A percentile compares a stretch with the other conserved stretches of the same genome.
Evolutionary conservation across 2,329 filamentous ascomycete species (phyloP).

Genomic region (Sporothrix mexicana): DNA sequence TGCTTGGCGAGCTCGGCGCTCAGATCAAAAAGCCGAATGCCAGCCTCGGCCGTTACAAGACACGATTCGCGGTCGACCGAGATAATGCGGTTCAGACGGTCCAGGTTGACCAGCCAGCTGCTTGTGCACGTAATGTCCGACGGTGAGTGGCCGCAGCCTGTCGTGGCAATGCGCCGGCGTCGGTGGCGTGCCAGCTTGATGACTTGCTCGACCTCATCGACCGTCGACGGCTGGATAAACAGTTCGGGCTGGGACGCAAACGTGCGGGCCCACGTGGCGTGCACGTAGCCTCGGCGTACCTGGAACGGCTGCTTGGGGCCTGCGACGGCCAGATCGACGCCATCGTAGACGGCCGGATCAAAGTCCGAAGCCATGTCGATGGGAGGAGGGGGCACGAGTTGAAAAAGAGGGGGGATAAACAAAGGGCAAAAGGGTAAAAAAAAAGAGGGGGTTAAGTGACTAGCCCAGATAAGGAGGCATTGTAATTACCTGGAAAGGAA

Average conservation of each 20-base stretch:
- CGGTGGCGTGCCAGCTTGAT: slow-evolving; percentile 80
- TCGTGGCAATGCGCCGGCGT: slow-evolving; percentile 79
- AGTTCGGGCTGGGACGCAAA: slow-evolving; percentile 89
- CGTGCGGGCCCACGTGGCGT: slow-evolving; percentile 94
- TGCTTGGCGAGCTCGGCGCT: slow-evolving; percentile 74
- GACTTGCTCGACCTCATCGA: slow-evolving; percentile 82
- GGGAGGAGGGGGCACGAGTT: not conserved
- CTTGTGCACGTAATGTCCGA: slow-evolving; percentile 91
- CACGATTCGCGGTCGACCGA: slow-evolving; percentile 67
- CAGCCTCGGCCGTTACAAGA: slow-evolving; percentile 80
- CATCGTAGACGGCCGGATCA: slow-evolving; percentile 37
- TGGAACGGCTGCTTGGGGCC: slow-evolving; percentile 69
- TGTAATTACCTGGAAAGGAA: not conserved
- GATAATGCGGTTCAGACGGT: slow-evolving; percentile 76
- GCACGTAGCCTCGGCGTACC: slow-evolving; percentile 72
- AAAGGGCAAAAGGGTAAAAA: slow-evolving; percentile 23
- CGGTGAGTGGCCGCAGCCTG: slow-evolving; percentile 92
- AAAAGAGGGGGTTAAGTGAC: not conserved
- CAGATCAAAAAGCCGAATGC: slow-evolving; percentile 79
- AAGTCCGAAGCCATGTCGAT: slow-evolving; percentile 26
- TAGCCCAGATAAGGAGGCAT: slow-evolving; percentile 1
- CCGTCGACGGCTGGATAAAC: slow-evolving; percentile 81
- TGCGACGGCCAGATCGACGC: slow-evolving; percentile 33
- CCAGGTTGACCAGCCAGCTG: slow-evolving; percentile 92
- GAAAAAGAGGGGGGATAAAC: not conserved